phyloP scores from a whole-genome alignment of 768 basidiomycete genomes.

The Cystobasidium onofrii region DNA sequence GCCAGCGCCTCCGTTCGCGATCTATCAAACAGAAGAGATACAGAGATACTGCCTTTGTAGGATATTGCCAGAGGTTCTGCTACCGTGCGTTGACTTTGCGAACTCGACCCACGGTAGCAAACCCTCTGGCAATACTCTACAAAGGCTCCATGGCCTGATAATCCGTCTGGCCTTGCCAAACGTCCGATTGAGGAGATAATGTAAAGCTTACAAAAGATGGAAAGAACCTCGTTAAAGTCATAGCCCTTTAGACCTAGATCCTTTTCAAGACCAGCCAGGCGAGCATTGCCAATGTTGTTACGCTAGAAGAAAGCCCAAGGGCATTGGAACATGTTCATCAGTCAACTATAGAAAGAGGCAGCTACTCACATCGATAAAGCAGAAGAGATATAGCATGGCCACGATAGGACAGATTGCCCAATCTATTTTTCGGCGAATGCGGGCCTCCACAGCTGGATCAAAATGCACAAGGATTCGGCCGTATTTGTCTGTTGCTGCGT shows the following conservation, averaged over 20 bases:
- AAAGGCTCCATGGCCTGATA: too few species aligned
- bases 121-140: too few species aligned
- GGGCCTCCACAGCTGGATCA: conserved; percentile 23
- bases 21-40: too few species aligned
- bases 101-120: too few species aligned
- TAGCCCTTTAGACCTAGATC: conserved; percentile 39
- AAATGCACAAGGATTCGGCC: conserved; percentile 22
- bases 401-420: not conserved
- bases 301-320: conserved; percentile 48
- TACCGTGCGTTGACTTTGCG: too few species aligned
- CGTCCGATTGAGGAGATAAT: too few species aligned
- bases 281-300: conserved; percentile 41
- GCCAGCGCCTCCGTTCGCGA: too few species aligned
- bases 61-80: too few species aligned
- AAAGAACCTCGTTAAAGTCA: conserved; percentile 18
- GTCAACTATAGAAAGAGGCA: not conserved
- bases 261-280: conserved; percentile 40
- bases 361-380: conserved; percentile 7
- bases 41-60: too few species aligned
- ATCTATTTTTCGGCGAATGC: conserved; percentile 10
- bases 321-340: not conserved
- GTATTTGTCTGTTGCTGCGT: conserved; percentile 36
- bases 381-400: not conserved
- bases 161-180: too few species aligned
- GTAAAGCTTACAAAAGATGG: conserved; percentile 21